Evolutionary conservation across 1,284 basidiomycete genomes (phyloP), one percentile per base, ranked within the genome.

Genomic region (Ceratobasidium sp.): DNA sequence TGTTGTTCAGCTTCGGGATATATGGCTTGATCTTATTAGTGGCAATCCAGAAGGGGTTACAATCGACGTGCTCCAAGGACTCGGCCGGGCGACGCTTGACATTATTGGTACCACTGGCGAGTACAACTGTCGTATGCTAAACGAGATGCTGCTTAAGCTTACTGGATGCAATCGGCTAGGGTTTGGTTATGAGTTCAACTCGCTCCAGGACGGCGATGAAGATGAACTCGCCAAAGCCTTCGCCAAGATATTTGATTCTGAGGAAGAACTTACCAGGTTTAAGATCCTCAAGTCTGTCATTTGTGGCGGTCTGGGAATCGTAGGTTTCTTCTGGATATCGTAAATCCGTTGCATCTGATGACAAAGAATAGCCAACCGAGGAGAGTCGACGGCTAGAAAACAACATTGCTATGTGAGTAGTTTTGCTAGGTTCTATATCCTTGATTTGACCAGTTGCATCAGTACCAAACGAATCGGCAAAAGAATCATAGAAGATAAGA

Each of bases 131-230:
- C 12, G 76, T 43, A 32, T 34, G 12, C 21, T 16, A 52, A 21
- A 30, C 74, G 75, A 41, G 9, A 23, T 23, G 34, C 23, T 8
- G 10, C 36, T 41, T 12, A 23, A 79, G 50, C 76, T 78, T 5
- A 82, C 16, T 0, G 32, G 3, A 74, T 32, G 18, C n/a, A n/a
- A 2, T 36, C 16, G 21, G 3, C 43, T 75, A 74, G 76, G 78
- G 0, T 84, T 84, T 75, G 79, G 79, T 75, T 83, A 83, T 71
- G 78, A 81, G 58, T 82, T 83, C 75, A 75, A 79, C 30, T 76
- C 78, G 16, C 75, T 80, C 5, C 53, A 52, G 26, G 72, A 74
- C 6, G 70, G 73, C 2, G 73, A 75, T 14, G 61, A 75, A 18
- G 76, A 78, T 53, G 78, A 78, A 34, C 76, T 81, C 18, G 77